Percentiles rank a stretch among this genome's conserved stretches.
Conservation (phyloP, 352 stramenopile species). For the Pythium scleroteichum region DNA sequence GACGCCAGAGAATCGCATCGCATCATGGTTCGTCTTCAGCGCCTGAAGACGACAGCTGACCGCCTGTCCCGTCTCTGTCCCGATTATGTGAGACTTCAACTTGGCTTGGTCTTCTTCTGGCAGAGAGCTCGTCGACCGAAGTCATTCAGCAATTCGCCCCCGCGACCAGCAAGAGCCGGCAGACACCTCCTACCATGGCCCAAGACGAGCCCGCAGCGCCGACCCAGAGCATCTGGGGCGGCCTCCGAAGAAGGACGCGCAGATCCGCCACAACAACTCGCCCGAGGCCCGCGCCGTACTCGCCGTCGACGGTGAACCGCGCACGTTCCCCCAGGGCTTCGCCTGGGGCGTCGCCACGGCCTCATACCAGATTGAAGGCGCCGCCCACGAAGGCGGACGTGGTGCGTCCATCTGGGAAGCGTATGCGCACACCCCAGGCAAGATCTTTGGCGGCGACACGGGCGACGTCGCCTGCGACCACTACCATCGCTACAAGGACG, state of each 20-base stretch:
- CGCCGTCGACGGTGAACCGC: background rate
- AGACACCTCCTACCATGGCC: background rate
- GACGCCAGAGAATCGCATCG: too few species aligned
- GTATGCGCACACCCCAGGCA: conserved; percentile 24
- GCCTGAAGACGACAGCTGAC: too few species aligned
- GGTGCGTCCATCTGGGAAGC: conserved; percentile 86
- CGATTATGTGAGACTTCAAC: background rate
- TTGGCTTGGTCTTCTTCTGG: background rate
- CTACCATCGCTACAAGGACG: conserved; percentile 86
- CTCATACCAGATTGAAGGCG: conserved; percentile 94
- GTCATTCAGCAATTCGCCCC: background rate
- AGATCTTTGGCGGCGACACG: conserved; percentile 25
- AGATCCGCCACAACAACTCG: background rate
- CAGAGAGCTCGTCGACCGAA: background rate
- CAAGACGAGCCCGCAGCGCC: background rate
- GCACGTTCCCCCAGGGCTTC: conserved; percentile 57
- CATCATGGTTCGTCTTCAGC: too few species aligned
- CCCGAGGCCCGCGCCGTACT: background rate
- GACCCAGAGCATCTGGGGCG: background rate
- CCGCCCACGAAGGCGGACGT: conserved; percentile 69
- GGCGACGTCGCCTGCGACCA: conserved; percentile 91
- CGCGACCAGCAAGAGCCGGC: background rate
- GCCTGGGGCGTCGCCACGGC: conserved; percentile 86
- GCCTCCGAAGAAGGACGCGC: background rate
- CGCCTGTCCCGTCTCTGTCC: background rate